A percentile compares a stretch with the other conserved stretches of the same genome.
These are phyloP conservation scores for Leucocoprinus sp. DNA, from an alignment of 768 basidiomycete genomes.

Conservation along the genomic window DNA sequence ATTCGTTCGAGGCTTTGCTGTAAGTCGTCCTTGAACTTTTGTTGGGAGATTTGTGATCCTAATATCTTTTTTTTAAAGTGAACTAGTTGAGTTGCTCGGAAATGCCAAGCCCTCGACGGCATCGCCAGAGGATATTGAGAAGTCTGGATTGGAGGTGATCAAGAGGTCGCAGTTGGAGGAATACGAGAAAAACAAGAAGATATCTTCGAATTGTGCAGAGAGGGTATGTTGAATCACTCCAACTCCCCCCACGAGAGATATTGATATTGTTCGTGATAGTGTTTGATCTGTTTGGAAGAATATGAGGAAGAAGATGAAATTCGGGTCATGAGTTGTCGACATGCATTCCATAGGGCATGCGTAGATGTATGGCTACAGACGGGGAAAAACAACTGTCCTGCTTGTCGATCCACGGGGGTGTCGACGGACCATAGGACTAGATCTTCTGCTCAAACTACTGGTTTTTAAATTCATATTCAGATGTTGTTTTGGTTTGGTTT, in stretches of 20 bases:
- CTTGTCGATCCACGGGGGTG: slow-evolving; percentile 58
- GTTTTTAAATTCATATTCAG: not conserved
- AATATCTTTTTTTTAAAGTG: slow-evolving; percentile 32
- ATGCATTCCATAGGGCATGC: slow-evolving; percentile 85
- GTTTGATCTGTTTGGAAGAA: slow-evolving; percentile 82
- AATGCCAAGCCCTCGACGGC: slow-evolving; percentile 79
- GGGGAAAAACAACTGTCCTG: slow-evolving; percentile 87
- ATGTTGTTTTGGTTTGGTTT: slow-evolving; percentile 2
- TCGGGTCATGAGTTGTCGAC: slow-evolving; percentile 73
- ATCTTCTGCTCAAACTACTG: no score
- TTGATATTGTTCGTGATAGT: slow-evolving; percentile 31
- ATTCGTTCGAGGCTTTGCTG: slow-evolving; percentile 76
- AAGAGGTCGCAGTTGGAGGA: slow-evolving; percentile 43
- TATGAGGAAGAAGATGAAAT: slow-evolving; percentile 73
- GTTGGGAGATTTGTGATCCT: not conserved
- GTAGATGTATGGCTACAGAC: slow-evolving; percentile 85
- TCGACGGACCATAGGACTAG: slow-evolving; percentile 1
- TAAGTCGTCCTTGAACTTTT: slow-evolving; percentile 25
- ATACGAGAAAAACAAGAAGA: slow-evolving; percentile 52
- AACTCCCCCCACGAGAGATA: not conserved
- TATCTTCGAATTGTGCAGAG: slow-evolving; percentile 75
- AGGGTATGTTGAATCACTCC: slow-evolving; percentile 42
- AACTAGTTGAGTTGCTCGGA: slow-evolving; percentile 77
- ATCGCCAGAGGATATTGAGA: slow-evolving; percentile 77
- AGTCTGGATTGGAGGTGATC: slow-evolving; percentile 73